Percentiles rank a stretch among this genome's conserved stretches.
Evolutionary conservation across 2,329 filamentous ascomycete genomes (phyloP).

Genomic region (Botrytis porri): DNA sequence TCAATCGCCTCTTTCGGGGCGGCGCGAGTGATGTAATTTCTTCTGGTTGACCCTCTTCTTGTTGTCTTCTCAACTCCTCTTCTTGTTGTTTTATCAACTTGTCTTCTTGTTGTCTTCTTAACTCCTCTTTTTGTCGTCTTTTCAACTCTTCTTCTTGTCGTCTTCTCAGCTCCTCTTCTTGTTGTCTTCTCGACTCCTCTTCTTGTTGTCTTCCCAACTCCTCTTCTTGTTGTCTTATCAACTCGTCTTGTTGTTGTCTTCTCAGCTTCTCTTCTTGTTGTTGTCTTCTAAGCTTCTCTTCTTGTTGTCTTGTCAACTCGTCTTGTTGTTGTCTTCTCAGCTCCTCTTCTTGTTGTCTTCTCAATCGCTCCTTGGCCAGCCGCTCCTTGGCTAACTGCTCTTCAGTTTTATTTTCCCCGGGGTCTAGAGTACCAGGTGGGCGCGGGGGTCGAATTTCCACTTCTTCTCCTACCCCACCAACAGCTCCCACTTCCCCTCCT

Average conservation of each 20-base stretch:
- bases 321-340: too few relatives aligned
- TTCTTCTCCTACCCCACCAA: not conserved
- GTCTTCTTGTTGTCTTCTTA: not conserved
- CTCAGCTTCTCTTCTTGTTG: not conserved
- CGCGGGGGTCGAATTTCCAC: not conserved
- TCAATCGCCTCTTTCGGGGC: not conserved
- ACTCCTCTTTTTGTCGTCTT: too few relatives aligned
- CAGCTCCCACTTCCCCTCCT: too few relatives aligned
- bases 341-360: too few relatives aligned
- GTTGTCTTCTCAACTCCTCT: not conserved
- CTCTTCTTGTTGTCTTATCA: too few relatives aligned
- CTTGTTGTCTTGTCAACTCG: not conserved
- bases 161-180: too few relatives aligned
- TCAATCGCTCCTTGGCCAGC: not conserved
- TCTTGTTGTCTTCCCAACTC: too few relatives aligned
- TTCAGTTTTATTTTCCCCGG: not conserved
- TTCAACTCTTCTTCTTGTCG: not conserved
- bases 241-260: not conserved
- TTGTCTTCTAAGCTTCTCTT: not conserved
- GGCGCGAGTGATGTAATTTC: not conserved
- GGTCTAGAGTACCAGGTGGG: too few relatives aligned
- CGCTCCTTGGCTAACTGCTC: not conserved
- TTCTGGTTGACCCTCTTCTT: not conserved
- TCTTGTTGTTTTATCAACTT: not conserved
- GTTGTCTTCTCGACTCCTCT: too few relatives aligned